Percentiles rank a stretch among this genome's conserved stretches.
Conservation (phyloP, 352 stramenopile genomes). For the Phytophthora cactorum region DNA sequence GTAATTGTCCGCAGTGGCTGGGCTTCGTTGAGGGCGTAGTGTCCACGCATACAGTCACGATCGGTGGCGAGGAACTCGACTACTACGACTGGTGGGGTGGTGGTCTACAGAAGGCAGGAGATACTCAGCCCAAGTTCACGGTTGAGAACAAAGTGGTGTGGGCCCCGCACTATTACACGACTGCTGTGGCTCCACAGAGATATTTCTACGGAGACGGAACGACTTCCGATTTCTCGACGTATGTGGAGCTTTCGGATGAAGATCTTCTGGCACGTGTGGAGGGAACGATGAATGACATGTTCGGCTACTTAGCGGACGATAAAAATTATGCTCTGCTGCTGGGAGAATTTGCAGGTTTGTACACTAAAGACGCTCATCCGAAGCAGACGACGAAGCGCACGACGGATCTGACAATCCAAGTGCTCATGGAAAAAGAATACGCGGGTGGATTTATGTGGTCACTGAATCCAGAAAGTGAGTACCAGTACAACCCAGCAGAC, state of each 20-base stretch:
- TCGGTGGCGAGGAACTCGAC: constrained; percentile 49
- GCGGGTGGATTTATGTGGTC: constrained; percentile 86
- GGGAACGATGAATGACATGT: constrained; percentile 80
- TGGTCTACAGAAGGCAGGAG: constrained; percentile 65
- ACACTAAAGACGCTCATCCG: constrained; percentile 70
- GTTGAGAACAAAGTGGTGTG: constrained; percentile 83
- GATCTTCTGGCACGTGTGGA: constrained; percentile 51
- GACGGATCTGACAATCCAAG: constrained; percentile 73
- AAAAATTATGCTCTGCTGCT: constrained; percentile 62
- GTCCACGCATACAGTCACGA: constrained; percentile 47
- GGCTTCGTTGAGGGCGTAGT: constrained; percentile 83
- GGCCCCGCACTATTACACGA: constrained; percentile 85
- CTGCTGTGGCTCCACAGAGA: constrained; percentile 66
- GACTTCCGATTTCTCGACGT: constrained; percentile 51
- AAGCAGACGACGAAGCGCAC: constrained; percentile 76
- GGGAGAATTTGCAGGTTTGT: constrained; percentile 77
- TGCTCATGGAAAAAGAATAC: constrained; percentile 69
- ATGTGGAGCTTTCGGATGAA: constrained; percentile 68
- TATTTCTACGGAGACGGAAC: constrained; percentile 81
- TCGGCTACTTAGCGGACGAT: constrained; percentile 68
- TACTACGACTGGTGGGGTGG: constrained; percentile 89
- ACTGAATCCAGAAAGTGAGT: constrained; percentile 79
- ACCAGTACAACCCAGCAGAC: constrained; percentile 78
- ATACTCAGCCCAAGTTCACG: constrained; percentile 52
- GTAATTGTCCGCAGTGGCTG: constrained; percentile 75